Conservation (phyloP, 208 protist species). For the Strigomonas culicis region DNA sequence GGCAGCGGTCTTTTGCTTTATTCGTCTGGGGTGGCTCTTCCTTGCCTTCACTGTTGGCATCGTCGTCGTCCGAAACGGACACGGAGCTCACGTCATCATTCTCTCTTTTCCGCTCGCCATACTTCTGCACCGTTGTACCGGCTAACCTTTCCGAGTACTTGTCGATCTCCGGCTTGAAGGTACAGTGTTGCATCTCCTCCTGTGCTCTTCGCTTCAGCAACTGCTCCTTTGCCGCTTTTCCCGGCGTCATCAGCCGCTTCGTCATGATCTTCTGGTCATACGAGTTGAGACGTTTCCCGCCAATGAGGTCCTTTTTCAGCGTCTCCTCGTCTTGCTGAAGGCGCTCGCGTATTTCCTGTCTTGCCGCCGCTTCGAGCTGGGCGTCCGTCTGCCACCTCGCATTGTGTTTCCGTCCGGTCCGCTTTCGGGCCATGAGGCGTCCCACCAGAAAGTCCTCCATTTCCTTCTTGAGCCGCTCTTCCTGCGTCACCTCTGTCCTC, state of each 20-base stretch:
- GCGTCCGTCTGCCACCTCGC: conserved; percentile 8
- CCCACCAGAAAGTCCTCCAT: conserved; percentile 49
- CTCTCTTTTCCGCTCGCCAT: not conserved
- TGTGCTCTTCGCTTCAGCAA: conserved; percentile 28
- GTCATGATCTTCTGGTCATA: conserved; percentile 34
- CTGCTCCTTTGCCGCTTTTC: conserved; percentile 31
- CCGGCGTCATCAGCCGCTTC: conserved; percentile 34
- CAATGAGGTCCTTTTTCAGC: conserved; percentile 33
- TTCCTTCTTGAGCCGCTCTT: conserved; percentile 36
- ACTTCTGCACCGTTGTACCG: too few species aligned
- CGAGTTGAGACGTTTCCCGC: conserved; percentile 21
- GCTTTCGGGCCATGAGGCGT: conserved; percentile 42
- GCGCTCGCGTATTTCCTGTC: conserved; percentile 32
- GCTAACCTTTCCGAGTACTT: conserved; percentile 6
- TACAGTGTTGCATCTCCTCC: conserved; percentile 38
- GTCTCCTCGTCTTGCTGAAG: conserved; percentile 22
- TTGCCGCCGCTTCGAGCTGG: conserved; percentile 27
- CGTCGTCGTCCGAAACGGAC: not conserved
- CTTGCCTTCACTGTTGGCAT: conserved; percentile 5
- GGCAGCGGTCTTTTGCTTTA: conserved; percentile 24
- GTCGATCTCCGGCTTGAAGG: conserved; percentile 49
- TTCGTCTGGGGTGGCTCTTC: not conserved
- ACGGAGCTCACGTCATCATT: too few species aligned
- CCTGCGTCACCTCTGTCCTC: conserved; percentile 8
- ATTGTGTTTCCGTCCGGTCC: conserved; percentile 16